Percentiles rank a stretch among this genome's conserved stretches.
Conservation (phyloP, 1,139 yeast species). For the Zygosaccharomyces sapae region DNA sequence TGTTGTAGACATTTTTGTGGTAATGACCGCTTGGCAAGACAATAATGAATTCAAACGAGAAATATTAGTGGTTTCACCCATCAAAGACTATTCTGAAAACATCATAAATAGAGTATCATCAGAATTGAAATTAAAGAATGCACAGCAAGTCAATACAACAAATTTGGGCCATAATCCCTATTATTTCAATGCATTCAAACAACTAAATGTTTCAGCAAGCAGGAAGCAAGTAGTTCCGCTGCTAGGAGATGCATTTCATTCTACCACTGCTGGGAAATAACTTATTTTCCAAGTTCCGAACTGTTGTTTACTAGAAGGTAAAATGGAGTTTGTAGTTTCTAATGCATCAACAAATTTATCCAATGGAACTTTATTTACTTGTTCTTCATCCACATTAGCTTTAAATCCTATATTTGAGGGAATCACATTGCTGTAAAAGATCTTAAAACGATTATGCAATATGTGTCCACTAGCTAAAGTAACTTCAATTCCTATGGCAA, state of each 20-base stretch:
- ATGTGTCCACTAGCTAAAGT: slow-evolving; percentile 11
- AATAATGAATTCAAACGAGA: slow-evolving; percentile 54
- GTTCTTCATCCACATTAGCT: slow-evolving; percentile 23
- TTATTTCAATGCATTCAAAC: slow-evolving; percentile 44
- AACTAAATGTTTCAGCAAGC: slow-evolving; percentile 57
- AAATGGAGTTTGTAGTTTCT: slow-evolving; percentile 5
- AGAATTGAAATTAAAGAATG: slow-evolving; percentile 35
- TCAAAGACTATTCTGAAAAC: slow-evolving; percentile 26
- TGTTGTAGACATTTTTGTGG: slow-evolving; percentile 49
- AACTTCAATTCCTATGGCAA: slow-evolving; percentile 25
- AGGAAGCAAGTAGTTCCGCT: slow-evolving; percentile 84
- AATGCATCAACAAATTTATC: slow-evolving; percentile 17
- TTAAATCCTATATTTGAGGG: not conserved
- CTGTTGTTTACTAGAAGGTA: slow-evolving; percentile 14
- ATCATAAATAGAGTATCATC: slow-evolving; percentile 37
- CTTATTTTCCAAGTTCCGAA: slow-evolving; percentile 27
- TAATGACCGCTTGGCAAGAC: slow-evolving; percentile 59
- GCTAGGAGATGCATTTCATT: slow-evolving; percentile 24
- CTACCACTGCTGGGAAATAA: slow-evolving; percentile 14
- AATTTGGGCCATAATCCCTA: not conserved
- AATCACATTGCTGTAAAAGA: slow-evolving; percentile 20
- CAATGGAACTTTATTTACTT: slow-evolving; percentile 15
- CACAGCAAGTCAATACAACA: slow-evolving; percentile 1
- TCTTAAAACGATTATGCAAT: slow-evolving; percentile 22
- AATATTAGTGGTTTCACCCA: slow-evolving; percentile 41